Conservation (phyloP, 208 protist species). For the Crithidia thermophila region DNA sequence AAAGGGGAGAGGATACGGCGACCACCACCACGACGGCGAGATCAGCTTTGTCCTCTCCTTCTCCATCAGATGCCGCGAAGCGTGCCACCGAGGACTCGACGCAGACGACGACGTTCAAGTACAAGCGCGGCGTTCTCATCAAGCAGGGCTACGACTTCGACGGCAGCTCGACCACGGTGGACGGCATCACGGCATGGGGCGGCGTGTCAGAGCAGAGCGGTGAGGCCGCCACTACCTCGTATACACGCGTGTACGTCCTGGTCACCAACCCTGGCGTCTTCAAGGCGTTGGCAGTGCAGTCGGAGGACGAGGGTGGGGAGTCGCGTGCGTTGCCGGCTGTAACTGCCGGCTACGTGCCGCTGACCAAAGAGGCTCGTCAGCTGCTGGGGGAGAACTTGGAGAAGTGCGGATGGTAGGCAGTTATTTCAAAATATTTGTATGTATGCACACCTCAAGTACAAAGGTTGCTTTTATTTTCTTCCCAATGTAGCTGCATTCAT, state of each 20-base stretch:
- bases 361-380: slow-evolving; percentile 30
- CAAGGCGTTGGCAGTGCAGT: slow-evolving; percentile 16
- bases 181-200: slow-evolving; percentile 8
- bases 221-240: background rate
- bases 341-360: slow-evolving; percentile 30
- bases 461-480: background rate
- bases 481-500: background rate
- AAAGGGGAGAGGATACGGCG: background rate
- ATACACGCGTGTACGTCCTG: slow-evolving; percentile 46
- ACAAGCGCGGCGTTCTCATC: slow-evolving; percentile 40
- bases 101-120: slow-evolving; percentile 62
- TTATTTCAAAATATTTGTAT: no score
- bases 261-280: slow-evolving; percentile 33
- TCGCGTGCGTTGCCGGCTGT: background rate
- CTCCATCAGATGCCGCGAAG: no score
- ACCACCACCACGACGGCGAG: background rate
- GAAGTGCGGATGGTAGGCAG: slow-evolving; percentile 53
- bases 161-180: slow-evolving; percentile 8
- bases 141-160: slow-evolving; percentile 46
- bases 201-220: background rate
- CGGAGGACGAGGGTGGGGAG: background rate
- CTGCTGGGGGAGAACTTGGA: slow-evolving; percentile 39
- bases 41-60: background rate
- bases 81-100: slow-evolving; percentile 1
- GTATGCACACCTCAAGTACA: no score